phyloP scores from a whole-genome alignment of 495 filamentous ascomycete genomes.

The Penicillium turbatum region DNA sequence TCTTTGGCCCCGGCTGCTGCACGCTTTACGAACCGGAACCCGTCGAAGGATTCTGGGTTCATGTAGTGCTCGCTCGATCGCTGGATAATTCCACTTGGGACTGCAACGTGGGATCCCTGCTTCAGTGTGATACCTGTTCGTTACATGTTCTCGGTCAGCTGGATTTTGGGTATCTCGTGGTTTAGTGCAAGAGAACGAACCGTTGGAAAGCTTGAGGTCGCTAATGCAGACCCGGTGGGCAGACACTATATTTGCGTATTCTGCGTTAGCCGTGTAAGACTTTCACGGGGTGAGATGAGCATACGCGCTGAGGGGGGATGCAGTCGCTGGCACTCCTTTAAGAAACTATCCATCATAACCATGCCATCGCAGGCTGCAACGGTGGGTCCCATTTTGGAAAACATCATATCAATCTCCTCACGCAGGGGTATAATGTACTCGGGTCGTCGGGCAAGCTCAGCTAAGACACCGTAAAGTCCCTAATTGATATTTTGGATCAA shows the following conservation, averaged over 20 bases:
- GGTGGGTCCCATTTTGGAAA: conserved; percentile 11
- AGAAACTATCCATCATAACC: conserved; percentile 25
- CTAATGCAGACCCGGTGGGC: conserved; percentile 22
- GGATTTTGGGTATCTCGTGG: not conserved
- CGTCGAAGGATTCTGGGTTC: conserved; percentile 25
- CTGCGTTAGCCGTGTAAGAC: not conserved
- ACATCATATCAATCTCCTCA: conserved; percentile 16
- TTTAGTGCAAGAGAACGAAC: conserved; percentile 6
- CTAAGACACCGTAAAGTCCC: conserved; percentile 22
- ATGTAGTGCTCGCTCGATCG: conserved; percentile 14
- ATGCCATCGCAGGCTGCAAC: conserved; percentile 16
- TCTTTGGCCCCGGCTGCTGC: conserved; percentile 15
- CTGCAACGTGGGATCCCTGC: conserved; percentile 21
- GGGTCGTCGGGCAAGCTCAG: conserved; percentile 23
- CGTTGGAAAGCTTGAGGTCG: conserved; percentile 18
- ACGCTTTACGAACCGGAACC: conserved; percentile 26
- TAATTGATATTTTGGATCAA: conserved; percentile 2
- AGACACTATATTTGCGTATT: conserved; percentile 18
- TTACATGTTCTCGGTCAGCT: not conserved
- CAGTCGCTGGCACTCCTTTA: conserved; percentile 30
- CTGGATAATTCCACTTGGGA: conserved; percentile 26
- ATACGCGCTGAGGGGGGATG: conserved; percentile 26
- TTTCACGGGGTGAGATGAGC: conserved; percentile 2
- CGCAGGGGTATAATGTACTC: conserved; percentile 26
- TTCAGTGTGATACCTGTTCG: conserved; percentile 21